phyloP scores from a whole-genome alignment of 306 rosid genomes.

The Vigna radiata region DNA sequence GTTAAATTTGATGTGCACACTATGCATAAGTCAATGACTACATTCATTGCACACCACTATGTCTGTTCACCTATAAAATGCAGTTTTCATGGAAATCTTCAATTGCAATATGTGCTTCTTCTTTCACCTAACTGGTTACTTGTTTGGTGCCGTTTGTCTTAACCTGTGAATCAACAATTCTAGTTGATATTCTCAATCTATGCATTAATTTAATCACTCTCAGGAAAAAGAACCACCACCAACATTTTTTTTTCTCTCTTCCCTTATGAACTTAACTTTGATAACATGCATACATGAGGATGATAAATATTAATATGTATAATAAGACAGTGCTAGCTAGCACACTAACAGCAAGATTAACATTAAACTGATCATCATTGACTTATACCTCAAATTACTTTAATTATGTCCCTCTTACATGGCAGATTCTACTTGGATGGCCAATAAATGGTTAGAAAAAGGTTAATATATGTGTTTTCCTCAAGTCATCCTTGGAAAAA shows the following conservation, averaged over 20 bases:
- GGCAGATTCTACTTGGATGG: slow-evolving; percentile 49
- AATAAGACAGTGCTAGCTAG: slow-evolving; percentile 35
- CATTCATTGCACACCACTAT: slow-evolving; percentile 65
- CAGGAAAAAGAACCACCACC: not conserved
- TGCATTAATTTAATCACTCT: not conserved
- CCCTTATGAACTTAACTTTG: not conserved
- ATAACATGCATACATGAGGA: not conserved
- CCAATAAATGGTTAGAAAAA: slow-evolving; percentile 34
- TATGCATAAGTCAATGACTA: slow-evolving; percentile 60
- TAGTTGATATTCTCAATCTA: slow-evolving; percentile 15
- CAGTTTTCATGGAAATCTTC: slow-evolving; percentile 55
- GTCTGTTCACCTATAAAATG: slow-evolving; percentile 60
- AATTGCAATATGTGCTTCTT: slow-evolving; percentile 32
- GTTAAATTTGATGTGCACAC: slow-evolving; percentile 55
- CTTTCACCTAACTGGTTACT: slow-evolving; percentile 16
- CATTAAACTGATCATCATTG: slow-evolving; percentile 49
- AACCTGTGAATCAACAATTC: not conserved
- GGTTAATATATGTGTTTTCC: not conserved
- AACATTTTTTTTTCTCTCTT: not conserved
- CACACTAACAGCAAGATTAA: slow-evolving; percentile 25
- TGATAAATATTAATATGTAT: not conserved
- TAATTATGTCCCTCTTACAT: slow-evolving; percentile 14
- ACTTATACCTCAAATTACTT: slow-evolving; percentile 42
- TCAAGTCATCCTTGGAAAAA: not conserved
- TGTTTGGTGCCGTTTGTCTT: slow-evolving; percentile 14